phyloP scores from a whole-genome alignment of 768 basidiomycete species.

The Crucibulum laeve region DNA sequence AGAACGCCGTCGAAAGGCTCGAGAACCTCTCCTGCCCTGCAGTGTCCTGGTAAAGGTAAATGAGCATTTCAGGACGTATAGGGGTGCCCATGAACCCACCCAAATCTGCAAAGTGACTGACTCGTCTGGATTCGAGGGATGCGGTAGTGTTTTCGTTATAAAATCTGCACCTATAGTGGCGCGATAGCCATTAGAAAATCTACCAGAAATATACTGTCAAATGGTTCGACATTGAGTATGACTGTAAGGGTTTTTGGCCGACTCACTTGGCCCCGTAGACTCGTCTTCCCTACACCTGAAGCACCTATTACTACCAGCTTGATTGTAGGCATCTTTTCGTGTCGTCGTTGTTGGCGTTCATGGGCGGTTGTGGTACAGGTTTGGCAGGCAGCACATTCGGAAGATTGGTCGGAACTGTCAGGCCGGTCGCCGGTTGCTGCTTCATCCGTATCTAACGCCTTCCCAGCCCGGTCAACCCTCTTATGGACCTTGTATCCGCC shows the following conservation, averaged over 20 bases:
- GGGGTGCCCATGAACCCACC: slow-evolving; percentile 23
- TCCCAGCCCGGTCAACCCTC: no score
- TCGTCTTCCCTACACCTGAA: slow-evolving; percentile 84
- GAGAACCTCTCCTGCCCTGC: slow-evolving; percentile 90
- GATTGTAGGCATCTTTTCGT: slow-evolving; percentile 57
- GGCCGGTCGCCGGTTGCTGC: no score
- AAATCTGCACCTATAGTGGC: slow-evolving; percentile 92
- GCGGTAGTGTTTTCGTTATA: slow-evolving; percentile 67
- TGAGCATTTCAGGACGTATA: background rate
- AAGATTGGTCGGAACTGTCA: no score
- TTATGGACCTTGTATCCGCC: no score
- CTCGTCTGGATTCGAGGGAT: slow-evolving; percentile 51
- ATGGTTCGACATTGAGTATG: background rate
- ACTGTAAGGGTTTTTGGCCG: background rate
- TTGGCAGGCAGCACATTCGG: no score
- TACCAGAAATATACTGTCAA: slow-evolving; percentile 66
- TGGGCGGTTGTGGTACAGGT: no score
- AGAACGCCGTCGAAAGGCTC: slow-evolving; percentile 76
- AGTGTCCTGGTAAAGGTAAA: slow-evolving; percentile 51
- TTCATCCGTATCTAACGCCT: no score
- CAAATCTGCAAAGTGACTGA: slow-evolving; percentile 63
- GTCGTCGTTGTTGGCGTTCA: no score
- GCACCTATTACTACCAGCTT: slow-evolving; percentile 82
- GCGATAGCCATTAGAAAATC: slow-evolving; percentile 72
- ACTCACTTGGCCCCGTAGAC: slow-evolving; percentile 67